A percentile compares a stretch with the other conserved stretches of the same genome.
These are phyloP conservation scores for Yarrowia sp. DNA, from an alignment of 805 yeast species.

Conservation along the genomic window DNA sequence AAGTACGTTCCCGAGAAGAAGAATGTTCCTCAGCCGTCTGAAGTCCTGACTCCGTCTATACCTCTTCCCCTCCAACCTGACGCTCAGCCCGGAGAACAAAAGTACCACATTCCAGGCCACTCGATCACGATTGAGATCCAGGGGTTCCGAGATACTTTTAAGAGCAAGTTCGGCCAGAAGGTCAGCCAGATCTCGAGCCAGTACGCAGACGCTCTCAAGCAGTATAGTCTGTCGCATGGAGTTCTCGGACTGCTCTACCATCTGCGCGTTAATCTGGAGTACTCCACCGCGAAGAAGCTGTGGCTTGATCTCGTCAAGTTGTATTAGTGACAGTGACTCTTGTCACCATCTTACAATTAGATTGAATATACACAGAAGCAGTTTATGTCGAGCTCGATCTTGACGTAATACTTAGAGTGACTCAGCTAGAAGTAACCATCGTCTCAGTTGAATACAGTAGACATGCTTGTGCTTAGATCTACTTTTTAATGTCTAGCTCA, in stretches of 20 bases:
- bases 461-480: too few relatives aligned
- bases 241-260: neutral
- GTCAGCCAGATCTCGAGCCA: neutral
- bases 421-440: too few relatives aligned
- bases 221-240: neutral
- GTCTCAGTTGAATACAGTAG: too few relatives aligned
- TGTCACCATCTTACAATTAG: too few relatives aligned
- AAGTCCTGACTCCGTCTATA: neutral
- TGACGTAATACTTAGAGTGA: too few relatives aligned
- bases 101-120: neutral
- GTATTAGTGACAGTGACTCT: neutral
- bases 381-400: too few relatives aligned
- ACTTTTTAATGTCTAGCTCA: too few relatives aligned
- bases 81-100: neutral
- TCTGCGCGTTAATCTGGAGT: slow-evolving; percentile 8
- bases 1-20: neutral
- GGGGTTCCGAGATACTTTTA: neutral
- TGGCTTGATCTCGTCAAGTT: slow-evolving; percentile 4
- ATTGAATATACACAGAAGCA: too few relatives aligned
- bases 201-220: neutral
- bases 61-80: neutral
- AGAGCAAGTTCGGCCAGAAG: neutral
- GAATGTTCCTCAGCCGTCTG: neutral
- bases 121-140: neutral
- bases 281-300: neutral